These are phyloP conservation scores for Salvia miltiorrhiza DNA, from an alignment of 257 asterid genomes.

Conservation along the genomic window DNA sequence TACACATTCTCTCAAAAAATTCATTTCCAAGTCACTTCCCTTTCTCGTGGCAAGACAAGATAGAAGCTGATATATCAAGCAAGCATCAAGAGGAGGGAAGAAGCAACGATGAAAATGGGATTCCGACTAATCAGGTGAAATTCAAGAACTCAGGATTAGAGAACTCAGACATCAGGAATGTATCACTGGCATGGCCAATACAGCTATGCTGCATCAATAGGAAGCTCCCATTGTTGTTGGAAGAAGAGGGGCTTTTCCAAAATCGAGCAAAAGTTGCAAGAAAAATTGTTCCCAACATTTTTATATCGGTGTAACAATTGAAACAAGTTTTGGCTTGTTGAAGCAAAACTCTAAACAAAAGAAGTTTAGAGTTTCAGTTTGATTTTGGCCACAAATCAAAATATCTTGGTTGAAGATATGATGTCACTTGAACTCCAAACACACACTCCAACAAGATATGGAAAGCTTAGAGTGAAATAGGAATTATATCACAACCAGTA, in stretches of 20 bases:
- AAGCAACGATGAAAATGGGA: background rate
- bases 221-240: no score
- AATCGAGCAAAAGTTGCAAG: background rate
- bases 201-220: no score
- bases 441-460: background rate
- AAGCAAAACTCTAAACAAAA: background rate
- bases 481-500: background rate
- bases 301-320: background rate
- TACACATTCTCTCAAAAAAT: background rate
- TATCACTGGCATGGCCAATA: background rate
- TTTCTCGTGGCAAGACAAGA: background rate
- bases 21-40: background rate
- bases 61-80: background rate
- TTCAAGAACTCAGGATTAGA: background rate
- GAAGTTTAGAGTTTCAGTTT: background rate
- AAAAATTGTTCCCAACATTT: background rate
- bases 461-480: constrained; percentile 1
- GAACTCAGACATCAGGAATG: background rate
- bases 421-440: background rate
- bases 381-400: background rate
- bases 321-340: background rate
- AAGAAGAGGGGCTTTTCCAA: background rate
- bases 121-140: constrained; percentile 7
- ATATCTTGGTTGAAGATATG: background rate
- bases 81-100: background rate